Conservation (phyloP, 768 basidiomycete species). For the Podaxis sp. region DNA sequence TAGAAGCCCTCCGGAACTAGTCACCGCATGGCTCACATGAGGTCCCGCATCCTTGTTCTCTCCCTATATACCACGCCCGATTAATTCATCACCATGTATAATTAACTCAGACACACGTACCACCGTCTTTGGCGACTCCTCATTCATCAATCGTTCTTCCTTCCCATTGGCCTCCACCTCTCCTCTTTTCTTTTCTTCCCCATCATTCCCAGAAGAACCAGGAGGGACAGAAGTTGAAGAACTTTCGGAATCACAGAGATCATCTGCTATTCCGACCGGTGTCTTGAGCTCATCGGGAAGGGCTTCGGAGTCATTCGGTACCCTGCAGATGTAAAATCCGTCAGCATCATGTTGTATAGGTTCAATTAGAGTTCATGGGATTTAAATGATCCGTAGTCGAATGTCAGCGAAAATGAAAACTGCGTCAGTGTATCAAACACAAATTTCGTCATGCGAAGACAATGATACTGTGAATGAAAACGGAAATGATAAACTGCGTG, state of each 20-base stretch:
- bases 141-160: constrained; percentile 17
- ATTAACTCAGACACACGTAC: constrained; percentile 21
- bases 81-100: constrained; percentile 6
- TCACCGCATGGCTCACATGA: constrained; percentile 14
- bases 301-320: constrained; percentile 49
- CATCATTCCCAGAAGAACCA: constrained; percentile 12
- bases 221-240: constrained; percentile 4
- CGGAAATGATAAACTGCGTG: not conserved
- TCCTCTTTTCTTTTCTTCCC: constrained; percentile 17
- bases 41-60: constrained; percentile 10
- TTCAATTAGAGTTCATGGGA: not conserved
- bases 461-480: not conserved
- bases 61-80: constrained; percentile 4
- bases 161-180: constrained; percentile 15
- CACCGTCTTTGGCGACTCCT: constrained; percentile 23
- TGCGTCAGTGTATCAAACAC: not conserved
- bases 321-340: constrained; percentile 29
- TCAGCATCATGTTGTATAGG: constrained; percentile 6
- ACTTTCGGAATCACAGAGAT: constrained; percentile 43
- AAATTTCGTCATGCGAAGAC: not conserved
- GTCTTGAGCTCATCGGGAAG: constrained; percentile 57
- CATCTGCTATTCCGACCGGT: constrained; percentile 58
- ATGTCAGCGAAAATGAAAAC: not conserved
- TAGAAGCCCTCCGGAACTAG: constrained; percentile 39
- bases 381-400: not conserved